Percentiles rank a stretch among this genome's conserved stretches.
These are phyloP conservation scores for Uncinocarpus reesii DNA, from an alignment of 2,329 filamentous ascomycete species.

Conservation along the genomic window DNA sequence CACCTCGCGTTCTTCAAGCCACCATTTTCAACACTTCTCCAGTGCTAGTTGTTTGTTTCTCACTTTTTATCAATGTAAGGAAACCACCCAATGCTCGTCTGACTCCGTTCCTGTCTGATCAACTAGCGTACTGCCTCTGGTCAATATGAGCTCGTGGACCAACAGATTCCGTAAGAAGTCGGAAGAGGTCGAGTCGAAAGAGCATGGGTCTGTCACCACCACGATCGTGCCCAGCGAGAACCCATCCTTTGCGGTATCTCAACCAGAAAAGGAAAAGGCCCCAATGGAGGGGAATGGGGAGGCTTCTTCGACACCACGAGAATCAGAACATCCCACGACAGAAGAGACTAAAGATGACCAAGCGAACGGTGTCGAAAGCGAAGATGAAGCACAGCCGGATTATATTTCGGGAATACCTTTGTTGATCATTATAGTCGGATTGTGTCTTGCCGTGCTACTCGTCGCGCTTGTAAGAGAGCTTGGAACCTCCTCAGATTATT, in stretches of 20 bases:
- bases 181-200: neutral
- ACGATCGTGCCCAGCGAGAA: slow-evolving; percentile 9
- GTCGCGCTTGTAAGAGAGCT: slow-evolving; percentile 15
- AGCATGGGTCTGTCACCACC: slow-evolving; percentile 1
- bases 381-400: slow-evolving; percentile 2
- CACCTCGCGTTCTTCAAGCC: too few relatives aligned
- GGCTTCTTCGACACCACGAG: neutral
- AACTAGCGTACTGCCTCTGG: too few relatives aligned
- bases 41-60: too few relatives aligned
- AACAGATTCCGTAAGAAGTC: slow-evolving; percentile 6
- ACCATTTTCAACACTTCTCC: too few relatives aligned
- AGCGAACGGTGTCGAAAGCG: neutral
- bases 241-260: slow-evolving; percentile 1
- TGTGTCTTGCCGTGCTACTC: slow-evolving; percentile 16
- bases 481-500: neutral
- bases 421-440: slow-evolving; percentile 13
- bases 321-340: neutral
- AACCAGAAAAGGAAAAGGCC: neutral
- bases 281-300: neutral
- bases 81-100: neutral
- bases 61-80: too few relatives aligned
- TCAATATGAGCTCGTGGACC: slow-evolving; percentile 7
- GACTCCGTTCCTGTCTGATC: neutral
- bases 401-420: slow-evolving; percentile 15
- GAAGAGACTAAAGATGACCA: neutral